A percentile compares a stretch with the other conserved stretches of the same genome.
phyloP scores from a whole-genome alignment of 2,329 filamentous ascomycete species.

The Podosphaera leucotricha region DNA sequence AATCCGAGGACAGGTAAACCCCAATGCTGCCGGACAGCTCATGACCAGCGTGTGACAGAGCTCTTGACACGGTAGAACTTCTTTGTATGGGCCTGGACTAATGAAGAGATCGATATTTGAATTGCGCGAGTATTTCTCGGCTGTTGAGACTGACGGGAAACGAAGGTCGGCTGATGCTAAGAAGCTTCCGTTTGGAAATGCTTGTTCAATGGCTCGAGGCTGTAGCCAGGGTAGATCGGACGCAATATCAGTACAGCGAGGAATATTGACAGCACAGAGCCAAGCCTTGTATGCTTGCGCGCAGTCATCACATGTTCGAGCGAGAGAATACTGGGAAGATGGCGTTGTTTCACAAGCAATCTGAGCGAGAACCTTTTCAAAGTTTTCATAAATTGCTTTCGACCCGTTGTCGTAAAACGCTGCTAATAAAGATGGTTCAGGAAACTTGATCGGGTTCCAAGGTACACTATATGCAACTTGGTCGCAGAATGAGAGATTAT shows the following conservation, averaged over 20 bases:
- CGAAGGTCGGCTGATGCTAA: constrained; percentile 20
- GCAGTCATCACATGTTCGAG: constrained; percentile 53
- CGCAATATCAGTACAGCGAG: constrained; percentile 70
- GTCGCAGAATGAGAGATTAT: constrained; percentile 70
- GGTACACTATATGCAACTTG: constrained; percentile 83
- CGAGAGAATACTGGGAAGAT: constrained; percentile 61
- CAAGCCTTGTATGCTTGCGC: constrained; percentile 66
- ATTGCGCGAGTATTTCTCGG: constrained; percentile 33
- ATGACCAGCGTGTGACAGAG: constrained; percentile 70
- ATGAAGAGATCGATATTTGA: constrained; percentile 46
- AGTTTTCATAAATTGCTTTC: constrained; percentile 44
- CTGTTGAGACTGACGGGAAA: constrained; percentile 2
- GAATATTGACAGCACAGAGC: constrained; percentile 85
- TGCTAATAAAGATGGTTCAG: constrained; percentile 36
- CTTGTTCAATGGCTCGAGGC: constrained; percentile 45
- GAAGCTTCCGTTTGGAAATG: constrained; percentile 44
- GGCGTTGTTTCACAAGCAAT: constrained; percentile 59
- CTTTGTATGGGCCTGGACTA: constrained; percentile 74
- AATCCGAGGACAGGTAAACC: constrained; percentile 47
- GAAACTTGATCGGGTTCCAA: constrained; percentile 41
- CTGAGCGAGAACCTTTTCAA: constrained; percentile 61
- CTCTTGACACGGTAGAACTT: constrained; percentile 70
- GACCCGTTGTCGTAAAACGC: constrained; percentile 61
- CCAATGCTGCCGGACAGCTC: constrained; percentile 55
- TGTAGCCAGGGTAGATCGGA: constrained; percentile 25